Conservation (phyloP, 2,329 filamentous ascomycete genomes). For the Coniochaeta prunicola region DNA sequence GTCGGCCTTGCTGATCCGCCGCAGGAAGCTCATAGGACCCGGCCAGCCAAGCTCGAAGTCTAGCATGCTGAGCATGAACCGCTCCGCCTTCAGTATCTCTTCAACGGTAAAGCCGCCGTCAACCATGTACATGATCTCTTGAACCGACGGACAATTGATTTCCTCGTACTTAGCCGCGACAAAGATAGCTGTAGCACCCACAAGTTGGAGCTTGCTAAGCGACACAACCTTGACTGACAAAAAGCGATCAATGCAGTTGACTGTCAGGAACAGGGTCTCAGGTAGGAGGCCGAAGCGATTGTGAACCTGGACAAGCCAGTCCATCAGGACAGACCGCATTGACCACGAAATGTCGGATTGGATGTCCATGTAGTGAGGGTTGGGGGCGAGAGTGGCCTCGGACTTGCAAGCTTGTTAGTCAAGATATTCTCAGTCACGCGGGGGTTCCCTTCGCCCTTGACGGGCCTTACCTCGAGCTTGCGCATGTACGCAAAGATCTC, state of each 20-base stretch:
- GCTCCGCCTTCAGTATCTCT: constrained; percentile 93
- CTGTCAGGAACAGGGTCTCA: constrained; percentile 88
- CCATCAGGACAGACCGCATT: constrained; percentile 94
- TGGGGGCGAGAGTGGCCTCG: constrained; percentile 73
- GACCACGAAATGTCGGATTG: constrained; percentile 99
- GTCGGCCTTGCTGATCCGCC: constrained; percentile 95
- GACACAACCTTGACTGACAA: constrained; percentile 92
- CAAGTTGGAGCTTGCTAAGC: constrained; percentile 87
- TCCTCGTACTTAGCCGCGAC: constrained; percentile 98
- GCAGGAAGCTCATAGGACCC: constrained; percentile 97
- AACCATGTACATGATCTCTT: constrained; percentile 98
- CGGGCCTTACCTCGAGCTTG: constrained; percentile 66
- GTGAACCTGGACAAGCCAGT: constrained; percentile 97
- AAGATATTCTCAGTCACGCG: neutral
- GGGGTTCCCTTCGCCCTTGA: neutral
- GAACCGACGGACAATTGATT: constrained; percentile 92
- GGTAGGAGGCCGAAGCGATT: constrained; percentile 83
- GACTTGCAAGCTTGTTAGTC: neutral
- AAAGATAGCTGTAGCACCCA: constrained; percentile 91
- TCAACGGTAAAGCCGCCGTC: constrained; percentile 83
- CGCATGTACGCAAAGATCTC: constrained; percentile 95
- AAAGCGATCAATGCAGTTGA: constrained; percentile 97
- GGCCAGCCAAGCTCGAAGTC: constrained; percentile 95
- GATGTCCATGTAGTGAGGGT: constrained; percentile 91
- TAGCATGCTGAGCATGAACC: constrained; percentile 96